Conservation (phyloP, 2,329 filamentous ascomycete species). For the Diaporthe sp. region DNA sequence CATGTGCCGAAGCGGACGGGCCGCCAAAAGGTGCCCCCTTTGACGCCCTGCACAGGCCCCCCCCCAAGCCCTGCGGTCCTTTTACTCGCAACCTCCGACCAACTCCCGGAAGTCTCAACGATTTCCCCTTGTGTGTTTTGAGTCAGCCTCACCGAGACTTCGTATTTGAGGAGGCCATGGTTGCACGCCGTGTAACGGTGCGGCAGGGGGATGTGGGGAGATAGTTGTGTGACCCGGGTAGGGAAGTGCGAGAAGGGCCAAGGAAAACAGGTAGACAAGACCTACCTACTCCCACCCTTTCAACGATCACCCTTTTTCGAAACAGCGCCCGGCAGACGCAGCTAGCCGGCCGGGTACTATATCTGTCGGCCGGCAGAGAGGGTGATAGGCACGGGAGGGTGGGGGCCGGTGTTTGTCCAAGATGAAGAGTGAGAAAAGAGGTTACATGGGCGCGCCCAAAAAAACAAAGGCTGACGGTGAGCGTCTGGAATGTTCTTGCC, state of each 20-base stretch:
- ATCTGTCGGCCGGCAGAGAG: constrained; percentile 20
- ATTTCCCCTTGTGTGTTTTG: neutral
- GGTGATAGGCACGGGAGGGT: neutral
- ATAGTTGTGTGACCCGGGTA: constrained; percentile 8
- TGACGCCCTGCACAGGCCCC: neutral
- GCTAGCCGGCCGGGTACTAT: constrained; percentile 12
- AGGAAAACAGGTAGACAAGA: neutral
- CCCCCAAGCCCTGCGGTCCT: neutral
- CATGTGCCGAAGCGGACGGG: constrained; percentile 28
- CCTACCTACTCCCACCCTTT: neutral
- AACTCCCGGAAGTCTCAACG: constrained; percentile 14
- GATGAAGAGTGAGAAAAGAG: neutral
- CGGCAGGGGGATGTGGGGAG: neutral
- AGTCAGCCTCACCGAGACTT: constrained; percentile 27
- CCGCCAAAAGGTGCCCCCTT: neutral
- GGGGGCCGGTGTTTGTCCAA: neutral
- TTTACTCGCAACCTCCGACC: neutral
- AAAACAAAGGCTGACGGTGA: neutral
- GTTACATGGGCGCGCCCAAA: neutral
- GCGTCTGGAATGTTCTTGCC: neutral
- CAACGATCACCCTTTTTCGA: constrained; percentile 5
- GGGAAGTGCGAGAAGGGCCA: neutral
- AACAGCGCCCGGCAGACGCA: constrained; percentile 3
- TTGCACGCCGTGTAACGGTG: constrained; percentile 30
- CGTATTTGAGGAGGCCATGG: constrained; percentile 22